Conservation (phyloP, 176 grass and related monocot genomes). For the Puccinellia tenuiflora region DNA sequence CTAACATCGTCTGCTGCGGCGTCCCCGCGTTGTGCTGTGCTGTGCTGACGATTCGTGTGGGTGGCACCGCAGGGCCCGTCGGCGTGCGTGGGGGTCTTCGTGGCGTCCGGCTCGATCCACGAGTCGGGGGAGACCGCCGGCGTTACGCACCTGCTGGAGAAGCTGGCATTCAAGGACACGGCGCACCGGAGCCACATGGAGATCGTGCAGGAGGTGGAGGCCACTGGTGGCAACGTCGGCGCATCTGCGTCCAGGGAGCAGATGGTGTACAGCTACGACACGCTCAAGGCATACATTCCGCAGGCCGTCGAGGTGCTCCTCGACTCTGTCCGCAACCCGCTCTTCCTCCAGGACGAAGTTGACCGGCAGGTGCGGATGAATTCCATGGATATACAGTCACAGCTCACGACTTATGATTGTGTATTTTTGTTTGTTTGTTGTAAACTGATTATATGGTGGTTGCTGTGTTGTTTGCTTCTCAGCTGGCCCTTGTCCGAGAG, state of each 20-base stretch:
- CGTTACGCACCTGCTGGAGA: slow-evolving; percentile 62
- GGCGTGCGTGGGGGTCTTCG: slow-evolving; percentile 63
- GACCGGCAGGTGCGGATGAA: slow-evolving; percentile 51
- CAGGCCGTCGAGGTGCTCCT: slow-evolving; percentile 65
- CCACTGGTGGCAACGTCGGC: slow-evolving; percentile 51
- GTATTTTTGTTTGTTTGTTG: not conserved
- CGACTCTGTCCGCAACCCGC: slow-evolving; percentile 61
- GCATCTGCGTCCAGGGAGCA: slow-evolving; percentile 61
- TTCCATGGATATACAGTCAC: not conserved
- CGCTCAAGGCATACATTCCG: slow-evolving; percentile 66
- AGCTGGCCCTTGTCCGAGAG: slow-evolving; percentile 49
- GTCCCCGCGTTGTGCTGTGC: not conserved
- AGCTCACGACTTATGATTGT: not conserved
- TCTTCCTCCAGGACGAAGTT: slow-evolving; percentile 63
- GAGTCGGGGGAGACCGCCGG: slow-evolving; percentile 46
- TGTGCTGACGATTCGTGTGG: not conserved
- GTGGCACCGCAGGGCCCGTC: slow-evolving; percentile 49
- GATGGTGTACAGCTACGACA: slow-evolving; percentile 78
- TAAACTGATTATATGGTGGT: not conserved
- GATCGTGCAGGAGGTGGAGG: slow-evolving; percentile 61
- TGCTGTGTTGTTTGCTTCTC: not conserved
- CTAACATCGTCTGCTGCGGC: not conserved
- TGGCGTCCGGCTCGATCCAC: slow-evolving; percentile 76
- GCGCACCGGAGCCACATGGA: slow-evolving; percentile 49
- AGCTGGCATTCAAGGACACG: slow-evolving; percentile 83